These are phyloP conservation scores for Papiliotrema nemorosa DNA, from an alignment of 1,284 basidiomycete genomes.

Conservation along the genomic window DNA sequence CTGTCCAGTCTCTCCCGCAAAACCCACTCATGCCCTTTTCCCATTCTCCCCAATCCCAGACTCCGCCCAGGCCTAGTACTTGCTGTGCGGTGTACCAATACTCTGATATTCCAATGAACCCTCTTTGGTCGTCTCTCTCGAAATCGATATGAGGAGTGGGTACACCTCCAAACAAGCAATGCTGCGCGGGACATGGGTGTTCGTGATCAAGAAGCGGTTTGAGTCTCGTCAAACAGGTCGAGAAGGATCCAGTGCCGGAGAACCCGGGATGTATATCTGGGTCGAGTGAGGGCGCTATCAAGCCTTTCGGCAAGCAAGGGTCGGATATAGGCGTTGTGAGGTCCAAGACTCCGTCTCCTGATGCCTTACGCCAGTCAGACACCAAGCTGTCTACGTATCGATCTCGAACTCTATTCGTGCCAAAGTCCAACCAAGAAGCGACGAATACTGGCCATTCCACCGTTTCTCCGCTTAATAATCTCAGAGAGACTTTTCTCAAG, in stretches of 20 bases:
- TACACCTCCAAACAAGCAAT: conserved; percentile 97
- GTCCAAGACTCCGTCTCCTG: conserved; percentile 6
- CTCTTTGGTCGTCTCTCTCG: conserved; percentile 62
- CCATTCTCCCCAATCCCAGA: conserved; percentile 94
- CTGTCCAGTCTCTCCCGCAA: conserved; percentile 75
- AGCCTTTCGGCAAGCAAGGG: conserved; percentile 81
- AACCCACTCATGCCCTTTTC: conserved; percentile 87
- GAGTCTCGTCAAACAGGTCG: conserved; percentile 70
- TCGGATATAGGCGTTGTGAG: conserved; percentile 61
- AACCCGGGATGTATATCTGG: conserved; percentile 60
- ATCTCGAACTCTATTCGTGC: conserved; percentile 91
- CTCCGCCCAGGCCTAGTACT: conserved; percentile 87
- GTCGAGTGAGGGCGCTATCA: conserved; percentile 55
- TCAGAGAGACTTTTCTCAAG: conserved; percentile 75
- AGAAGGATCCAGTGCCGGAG: conserved; percentile 87
- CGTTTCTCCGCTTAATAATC: conserved; percentile 77
- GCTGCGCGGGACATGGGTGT: conserved; percentile 73
- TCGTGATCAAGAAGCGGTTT: conserved; percentile 80
- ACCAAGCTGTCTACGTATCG: conserved; percentile 75
- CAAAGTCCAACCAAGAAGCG: conserved; percentile 97
- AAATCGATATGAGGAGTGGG: conserved; percentile 84
- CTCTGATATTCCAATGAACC: conserved; percentile 96
- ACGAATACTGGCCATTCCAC: conserved; percentile 93
- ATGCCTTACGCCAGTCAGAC: conserved; percentile 54
- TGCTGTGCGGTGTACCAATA: conserved; percentile 97